Base-by-base conservation (phyloP, 192 early-diverging fungal species). In the Haplosporangium gracile region DNA sequence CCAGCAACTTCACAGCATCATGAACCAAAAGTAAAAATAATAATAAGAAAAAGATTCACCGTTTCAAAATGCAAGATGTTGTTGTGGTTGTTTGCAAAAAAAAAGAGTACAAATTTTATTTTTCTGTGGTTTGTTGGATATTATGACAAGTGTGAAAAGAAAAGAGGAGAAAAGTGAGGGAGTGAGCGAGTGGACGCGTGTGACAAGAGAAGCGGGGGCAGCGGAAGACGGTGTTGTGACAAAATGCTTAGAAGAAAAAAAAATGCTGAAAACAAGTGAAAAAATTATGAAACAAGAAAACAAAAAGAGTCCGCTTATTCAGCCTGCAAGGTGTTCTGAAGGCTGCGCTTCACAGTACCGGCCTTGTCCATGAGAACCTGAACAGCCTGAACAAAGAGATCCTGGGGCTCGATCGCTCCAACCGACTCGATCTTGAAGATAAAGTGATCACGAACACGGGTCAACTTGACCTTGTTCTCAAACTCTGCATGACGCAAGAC, bases 371-470 rank as follows among this genome's bases (percentile, higher is more conserved):
- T 91, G 75, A 99, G 90, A 22, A 95, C 92, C 77, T 95, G 89
- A n/a, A 96, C 88, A 24, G 97, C 95, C 81, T 95, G 93, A 72
- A 87, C 88, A 80, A 99, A 94, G 36, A 99, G 79, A 60, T 91
- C 89, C 85, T 97, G 91, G 5, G 97, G 95, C 42, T 93, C 85
- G 74, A 97, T 90, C 60, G 93, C 91, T 49, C 98, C 97, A 10
- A 95, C 95, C 9, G 96, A 96, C 89, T 99, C 97, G 76, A 99
- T 92, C 92, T 96, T 96, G 95, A 96, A 99, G 75, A 99, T 97
- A 85, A 99, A 99, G 88, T 99, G 98, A 83, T 99, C 97, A 45
- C 97, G 96, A 38, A 98, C 93, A 51, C 98, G 93, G 38, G 94
- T 95, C 55, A 99, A 90, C 60, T 92, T 91, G 47, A 99, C 98